Percentiles rank a stretch among this genome's conserved stretches.
Conservation (phyloP, 1,284 basidiomycete genomes). For the Cryptococcus hybrid region DNA sequence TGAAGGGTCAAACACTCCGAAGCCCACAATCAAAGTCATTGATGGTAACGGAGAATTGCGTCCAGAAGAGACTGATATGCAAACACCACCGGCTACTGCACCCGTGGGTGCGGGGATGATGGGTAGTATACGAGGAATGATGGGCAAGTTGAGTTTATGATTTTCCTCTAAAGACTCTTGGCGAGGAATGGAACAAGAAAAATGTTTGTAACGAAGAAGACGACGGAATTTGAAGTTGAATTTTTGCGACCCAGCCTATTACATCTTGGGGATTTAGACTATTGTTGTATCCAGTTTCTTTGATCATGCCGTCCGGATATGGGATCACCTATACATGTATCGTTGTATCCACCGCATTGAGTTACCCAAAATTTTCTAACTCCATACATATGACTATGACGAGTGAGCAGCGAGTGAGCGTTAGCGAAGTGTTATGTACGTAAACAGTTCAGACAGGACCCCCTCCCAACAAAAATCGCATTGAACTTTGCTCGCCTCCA, state of each 20-base stretch:
- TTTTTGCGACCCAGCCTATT: background rate
- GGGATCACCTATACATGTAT: no score
- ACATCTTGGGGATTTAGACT: background rate
- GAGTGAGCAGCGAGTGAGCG: no score
- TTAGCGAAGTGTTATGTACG: no score
- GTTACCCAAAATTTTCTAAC: no score
- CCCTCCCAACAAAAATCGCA: no score
- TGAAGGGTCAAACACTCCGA: background rate
- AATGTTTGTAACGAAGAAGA: background rate
- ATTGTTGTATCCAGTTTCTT: background rate
- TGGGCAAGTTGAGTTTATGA: background rate
- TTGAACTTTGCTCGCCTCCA: no score
- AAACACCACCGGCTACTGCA: background rate
- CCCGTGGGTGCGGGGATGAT: background rate
- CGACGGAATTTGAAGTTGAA: background rate
- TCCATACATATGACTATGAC: no score
- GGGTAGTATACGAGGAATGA: conserved; percentile 1
- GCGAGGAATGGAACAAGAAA: background rate
- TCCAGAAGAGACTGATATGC: background rate
- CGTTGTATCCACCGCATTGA: no score
- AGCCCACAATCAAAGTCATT: background rate
- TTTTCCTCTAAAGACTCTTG: background rate
- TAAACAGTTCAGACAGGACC: no score
- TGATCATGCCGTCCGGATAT: no score
- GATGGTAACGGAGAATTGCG: background rate